phyloP scores from a whole-genome alignment of 176 grass and related monocot genomes.

The Ampelocalamus luodianensis region DNA sequence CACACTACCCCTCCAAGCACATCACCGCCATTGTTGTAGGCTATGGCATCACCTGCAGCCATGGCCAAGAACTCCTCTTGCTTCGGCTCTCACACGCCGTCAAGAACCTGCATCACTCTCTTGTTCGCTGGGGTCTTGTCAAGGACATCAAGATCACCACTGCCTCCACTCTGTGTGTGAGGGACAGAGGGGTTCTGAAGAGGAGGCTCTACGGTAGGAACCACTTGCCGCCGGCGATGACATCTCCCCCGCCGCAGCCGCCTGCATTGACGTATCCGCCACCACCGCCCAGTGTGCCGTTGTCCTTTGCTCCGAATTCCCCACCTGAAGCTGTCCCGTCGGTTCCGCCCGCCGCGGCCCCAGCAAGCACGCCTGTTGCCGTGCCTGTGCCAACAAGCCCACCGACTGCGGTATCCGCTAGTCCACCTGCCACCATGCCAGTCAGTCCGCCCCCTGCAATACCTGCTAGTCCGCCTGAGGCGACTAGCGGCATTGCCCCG shows the following conservation, averaged over 20 bases:
- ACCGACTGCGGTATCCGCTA: not conserved
- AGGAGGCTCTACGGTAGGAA: conserved; percentile 38
- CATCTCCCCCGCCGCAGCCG: conserved; percentile 6
- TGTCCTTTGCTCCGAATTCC: conserved; percentile 40
- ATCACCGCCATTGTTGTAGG: conserved; percentile 49
- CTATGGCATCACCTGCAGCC: conserved; percentile 31
- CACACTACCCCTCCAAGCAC: conserved; percentile 34
- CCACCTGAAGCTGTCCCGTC: conserved; percentile 23
- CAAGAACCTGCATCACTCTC: conserved; percentile 53
- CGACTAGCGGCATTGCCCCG: not conserved
- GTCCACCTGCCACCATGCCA: not conserved
- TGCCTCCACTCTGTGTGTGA: conserved; percentile 8
- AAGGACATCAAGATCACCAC: conserved; percentile 45
- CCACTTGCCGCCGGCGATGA: not conserved
- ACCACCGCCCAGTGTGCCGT: conserved; percentile 17
- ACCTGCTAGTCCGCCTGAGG: conserved; percentile 34
- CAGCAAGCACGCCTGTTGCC: not conserved
- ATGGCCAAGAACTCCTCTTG: conserved; percentile 14
- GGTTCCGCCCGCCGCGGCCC: not conserved
- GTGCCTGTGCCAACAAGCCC: conserved; percentile 18
- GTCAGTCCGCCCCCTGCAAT: not conserved
- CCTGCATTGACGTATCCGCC: not conserved
- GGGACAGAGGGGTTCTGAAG: not conserved
- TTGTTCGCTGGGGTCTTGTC: conserved; percentile 45
- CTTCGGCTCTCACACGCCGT: conserved; percentile 24